Base-by-base conservation (phyloP, 768 basidiomycete species). In the Kwoniella mangroviensis region DNA sequence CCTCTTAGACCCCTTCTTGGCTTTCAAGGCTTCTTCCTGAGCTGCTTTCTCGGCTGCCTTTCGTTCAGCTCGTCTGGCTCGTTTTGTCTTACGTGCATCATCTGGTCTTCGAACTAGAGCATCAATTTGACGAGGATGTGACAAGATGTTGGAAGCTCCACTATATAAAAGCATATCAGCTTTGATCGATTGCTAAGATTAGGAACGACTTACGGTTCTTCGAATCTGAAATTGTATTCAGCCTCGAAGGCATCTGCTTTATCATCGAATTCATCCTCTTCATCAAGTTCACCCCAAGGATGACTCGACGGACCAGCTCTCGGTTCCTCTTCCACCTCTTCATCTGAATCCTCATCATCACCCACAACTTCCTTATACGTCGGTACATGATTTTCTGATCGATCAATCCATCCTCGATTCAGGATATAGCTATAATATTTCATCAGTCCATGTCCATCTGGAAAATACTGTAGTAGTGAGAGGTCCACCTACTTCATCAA, bases 211-310 rank as follows among this genome's bases (percentile, higher is more conserved):
- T 77, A 93, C 89, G 92, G 91, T 83, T 99, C 96, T 82, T 99
- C 96, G 81, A 93, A 99, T 63, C 97, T 89, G 85, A 97, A 97
- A 83, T 98, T 98, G 84, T 98, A 99, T 17, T 91, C 92, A n/a
- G 88, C 89, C 84, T 99, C 97, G 73, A 98, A 99, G 54, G 88
- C 88, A 34, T 97, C 95, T 5, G 90, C 91, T 71, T 92, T 89
- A 54, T 96, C 93, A 64, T 97, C 94, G 75, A 97, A 97, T 26
- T 84, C 85, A 22, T 82, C 82, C 6, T 91, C 90, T 11, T 90
- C 89, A 3, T 83, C 88, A 10, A 83, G 55, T 42, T 62, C 41
- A 13, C 82, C 82, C 82, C 82, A 83, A 0, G 82, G 82, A 73
- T 81, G 80, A 22, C 55, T 72, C 3, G 80, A 73, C 1, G 73